Conservation (phyloP, 345 rosid genomes). For the Anastatica hierochuntica region DNA sequence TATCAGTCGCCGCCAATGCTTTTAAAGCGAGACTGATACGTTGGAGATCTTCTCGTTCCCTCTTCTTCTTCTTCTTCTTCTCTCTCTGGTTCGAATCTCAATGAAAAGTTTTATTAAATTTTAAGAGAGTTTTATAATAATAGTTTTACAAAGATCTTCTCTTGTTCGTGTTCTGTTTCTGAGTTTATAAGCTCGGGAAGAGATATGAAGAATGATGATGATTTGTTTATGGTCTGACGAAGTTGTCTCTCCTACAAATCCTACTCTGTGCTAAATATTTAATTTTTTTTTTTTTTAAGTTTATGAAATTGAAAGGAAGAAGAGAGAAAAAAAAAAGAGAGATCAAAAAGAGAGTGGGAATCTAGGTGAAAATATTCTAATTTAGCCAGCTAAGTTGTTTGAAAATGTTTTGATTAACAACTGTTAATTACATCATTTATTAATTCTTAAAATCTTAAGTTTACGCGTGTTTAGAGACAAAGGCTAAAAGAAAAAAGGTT, state of each 20-base stretch:
- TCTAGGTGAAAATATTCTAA: slow-evolving; percentile 26
- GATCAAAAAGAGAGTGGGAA: slow-evolving; percentile 8
- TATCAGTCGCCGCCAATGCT: slow-evolving; percentile 76
- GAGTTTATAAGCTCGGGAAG: too few species aligned
- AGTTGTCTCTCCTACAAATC: too few species aligned
- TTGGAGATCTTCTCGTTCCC: slow-evolving; percentile 21
- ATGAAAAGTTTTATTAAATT: background rate
- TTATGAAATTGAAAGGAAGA: background rate
- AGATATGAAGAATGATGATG: slow-evolving; percentile 24
- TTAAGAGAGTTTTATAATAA: background rate
- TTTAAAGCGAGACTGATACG: slow-evolving; percentile 46
- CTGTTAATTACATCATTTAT: too few species aligned
- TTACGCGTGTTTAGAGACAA: too few species aligned
- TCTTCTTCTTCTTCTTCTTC: background rate
- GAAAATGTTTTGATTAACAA: too few species aligned
- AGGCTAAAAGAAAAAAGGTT: too few species aligned
- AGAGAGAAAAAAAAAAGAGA: background rate
- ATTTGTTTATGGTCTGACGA: too few species aligned
- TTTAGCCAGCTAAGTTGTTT: too few species aligned
- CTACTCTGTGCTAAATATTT: too few species aligned
- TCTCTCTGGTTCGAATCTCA: slow-evolving; percentile 41
- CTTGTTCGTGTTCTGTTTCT: background rate
- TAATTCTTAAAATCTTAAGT: too few species aligned
- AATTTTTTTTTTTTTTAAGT: slow-evolving; percentile 6
- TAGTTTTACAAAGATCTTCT: background rate